Base-by-base conservation (phyloP, 1,284 basidiomycete species). In the Trichosporon faecale region DNA sequence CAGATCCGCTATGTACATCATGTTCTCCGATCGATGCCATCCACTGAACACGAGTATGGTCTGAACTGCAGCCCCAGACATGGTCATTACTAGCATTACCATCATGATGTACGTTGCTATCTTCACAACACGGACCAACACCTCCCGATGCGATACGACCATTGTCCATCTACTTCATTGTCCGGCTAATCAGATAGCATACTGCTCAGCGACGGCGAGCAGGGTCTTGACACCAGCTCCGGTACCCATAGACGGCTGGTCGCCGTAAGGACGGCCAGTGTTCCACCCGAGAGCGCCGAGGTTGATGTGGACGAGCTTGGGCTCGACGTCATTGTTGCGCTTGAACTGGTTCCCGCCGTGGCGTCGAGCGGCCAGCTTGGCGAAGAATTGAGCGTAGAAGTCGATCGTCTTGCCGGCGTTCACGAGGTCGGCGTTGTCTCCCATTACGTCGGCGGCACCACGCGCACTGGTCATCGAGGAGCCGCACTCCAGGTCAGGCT, bases 171-270 rank as follows among this genome's bases (percentile, higher is more conserved):
- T n/a, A n/a, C n/a, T n/a, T 52, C 11, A 52, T 2, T 52, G 23
- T 52, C 49, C 49, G 16, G n/a, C 3, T 25, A 9, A 6, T 52
- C 23, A 52, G 9, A 52, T 6, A 18, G 49, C 49, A 9, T 52
- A 23, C 49, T 52, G 6, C 71, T 72, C 71, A 9, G 71, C 71
- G 5, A 70, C 67, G 65, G 70, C 69, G 65, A 72, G 46, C 2
- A 72, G 67, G 0, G 71, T 72, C 63, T 67, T 67, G 2, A 70
- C 65, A 1, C 65, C 71, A n/a, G 68, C 70, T 31, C 71, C 71
- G 4, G 71, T 70, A 18, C 69, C 71, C 65, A 52, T 11, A 6
- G 21, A 23, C 6, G 49, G 49, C 49, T 52, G 49, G 11, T 52
- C 49, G 5, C 3, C 5, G 49, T 52, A 52, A 2, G 49, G 49